These are phyloP conservation scores for Ceratobasidium sp. DNA, from an alignment of 1,284 basidiomycete genomes.

Conservation along the genomic window DNA sequence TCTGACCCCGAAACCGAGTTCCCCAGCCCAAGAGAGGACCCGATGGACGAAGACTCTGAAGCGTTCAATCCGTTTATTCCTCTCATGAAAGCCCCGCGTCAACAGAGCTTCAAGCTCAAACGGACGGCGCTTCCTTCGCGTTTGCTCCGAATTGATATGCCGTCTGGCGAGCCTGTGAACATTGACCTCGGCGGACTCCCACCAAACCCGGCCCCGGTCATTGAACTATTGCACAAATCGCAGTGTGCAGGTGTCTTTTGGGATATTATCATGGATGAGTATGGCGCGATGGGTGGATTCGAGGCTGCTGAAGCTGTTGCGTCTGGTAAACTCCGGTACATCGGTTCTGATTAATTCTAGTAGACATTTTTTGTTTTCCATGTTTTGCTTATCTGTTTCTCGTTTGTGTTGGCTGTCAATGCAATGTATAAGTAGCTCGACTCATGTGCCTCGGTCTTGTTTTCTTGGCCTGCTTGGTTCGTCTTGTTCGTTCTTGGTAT, in stretches of 20 bases:
- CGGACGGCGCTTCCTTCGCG: conserved; percentile 18
- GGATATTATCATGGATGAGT: conserved; percentile 38
- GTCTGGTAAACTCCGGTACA: conserved; percentile 15
- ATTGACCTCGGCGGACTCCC: conserved; percentile 28
- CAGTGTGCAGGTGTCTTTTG: conserved; percentile 35
- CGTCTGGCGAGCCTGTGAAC: conserved; percentile 15
- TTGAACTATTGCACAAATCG: conserved; percentile 26
- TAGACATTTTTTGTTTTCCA: background rate
- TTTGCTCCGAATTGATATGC: conserved; percentile 29
- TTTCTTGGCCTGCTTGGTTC: background rate
- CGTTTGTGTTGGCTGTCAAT: background rate
- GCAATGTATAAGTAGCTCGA: conserved; percentile 29
- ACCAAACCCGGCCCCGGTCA: conserved; percentile 7
- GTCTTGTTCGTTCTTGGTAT: conserved; percentile 7
- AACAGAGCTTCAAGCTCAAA: conserved; percentile 37
- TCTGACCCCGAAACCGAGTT: conserved; percentile 7
- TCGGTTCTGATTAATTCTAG: background rate
- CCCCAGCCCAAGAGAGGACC: background rate
- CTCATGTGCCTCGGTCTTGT: background rate
- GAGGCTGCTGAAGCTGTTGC: conserved; percentile 32
- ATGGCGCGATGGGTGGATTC: conserved; percentile 32
- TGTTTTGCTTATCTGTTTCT: background rate
- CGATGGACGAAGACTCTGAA: background rate
- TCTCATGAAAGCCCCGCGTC: conserved; percentile 23
- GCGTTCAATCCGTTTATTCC: conserved; percentile 16